Percentiles rank a stretch among this genome's conserved stretches.
phyloP scores from a whole-genome alignment of 495 filamentous ascomycete genomes.

The Penicillium subrubescens region DNA sequence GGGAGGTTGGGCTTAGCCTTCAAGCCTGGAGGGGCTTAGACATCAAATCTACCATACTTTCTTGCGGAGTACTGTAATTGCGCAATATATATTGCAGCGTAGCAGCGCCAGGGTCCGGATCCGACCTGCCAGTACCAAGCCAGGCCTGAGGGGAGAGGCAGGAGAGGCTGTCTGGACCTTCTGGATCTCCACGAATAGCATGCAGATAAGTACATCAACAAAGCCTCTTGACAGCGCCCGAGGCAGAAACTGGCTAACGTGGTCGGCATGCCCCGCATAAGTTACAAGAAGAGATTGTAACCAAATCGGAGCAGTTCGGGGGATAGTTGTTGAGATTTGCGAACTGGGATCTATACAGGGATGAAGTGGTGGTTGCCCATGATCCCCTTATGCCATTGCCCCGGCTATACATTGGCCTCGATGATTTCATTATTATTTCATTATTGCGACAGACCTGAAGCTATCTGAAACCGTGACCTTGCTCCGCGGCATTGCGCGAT shows the following conservation, averaged over 20 bases:
- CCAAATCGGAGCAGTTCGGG: slow-evolving; percentile 21
- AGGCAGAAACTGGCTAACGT: not conserved
- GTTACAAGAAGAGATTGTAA: slow-evolving; percentile 4
- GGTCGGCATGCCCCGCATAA: not conserved
- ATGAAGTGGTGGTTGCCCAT: not conserved
- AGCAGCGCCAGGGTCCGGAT: not conserved
- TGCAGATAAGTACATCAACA: not conserved
- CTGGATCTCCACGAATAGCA: not conserved
- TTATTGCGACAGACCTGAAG: not conserved
- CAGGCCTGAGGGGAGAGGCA: not conserved
- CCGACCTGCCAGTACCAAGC: not conserved
- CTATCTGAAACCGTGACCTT: not conserved
- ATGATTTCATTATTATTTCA: not conserved
- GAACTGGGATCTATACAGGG: slow-evolving; percentile 4
- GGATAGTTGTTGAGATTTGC: slow-evolving; percentile 3
- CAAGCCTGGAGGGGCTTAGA: not conserved
- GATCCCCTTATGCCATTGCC: too few relatives aligned
- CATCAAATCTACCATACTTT: not conserved
- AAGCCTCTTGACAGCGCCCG: not conserved
- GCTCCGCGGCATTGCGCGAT: not conserved
- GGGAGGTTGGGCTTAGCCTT: not conserved
- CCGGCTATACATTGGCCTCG: not conserved
- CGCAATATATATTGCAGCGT: not conserved
- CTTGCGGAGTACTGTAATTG: not conserved
- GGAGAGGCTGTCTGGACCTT: not conserved